Base-by-base conservation (phyloP, 1,284 basidiomycete genomes). In the Pseudozyma tsukubaensis region DNA sequence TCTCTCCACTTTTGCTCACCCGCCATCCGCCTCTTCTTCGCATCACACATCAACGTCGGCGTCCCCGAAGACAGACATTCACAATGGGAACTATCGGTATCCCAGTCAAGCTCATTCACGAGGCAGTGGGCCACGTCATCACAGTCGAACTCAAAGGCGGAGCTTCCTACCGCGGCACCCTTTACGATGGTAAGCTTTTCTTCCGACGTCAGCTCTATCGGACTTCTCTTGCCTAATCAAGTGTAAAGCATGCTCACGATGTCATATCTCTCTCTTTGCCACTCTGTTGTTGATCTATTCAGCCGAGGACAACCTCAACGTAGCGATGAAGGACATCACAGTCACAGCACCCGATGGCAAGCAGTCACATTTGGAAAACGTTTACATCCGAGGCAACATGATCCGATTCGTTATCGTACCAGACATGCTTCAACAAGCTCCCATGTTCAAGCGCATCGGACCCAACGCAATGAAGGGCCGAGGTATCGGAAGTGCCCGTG, bases 241-340 rank as follows among this genome's bases (percentile, higher is more conserved):
- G 29, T 36, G 35, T 18, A 24, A 29, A 16, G 21, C n/a, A 34
- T 29, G 18, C 34, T 34, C 5, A 37, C n/a, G 5, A 50, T 35
- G 29, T 43, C 42, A n/a, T 45, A 9, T 16, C 39, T 16, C 13
- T 43, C n/a, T 2, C 21, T 3, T 35, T 18, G 14, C 50, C 35
- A 36, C 37, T 44, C 14, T 40, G 6, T 14, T 19, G 14, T 1
- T 21, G 34, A 3, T 12, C 7, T 7, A 12, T 14, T 32, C 72
- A 99, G 97, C 97, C 76, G 97, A 99, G 86, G 97, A 99, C 85
- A 97, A 96, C 83, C 88, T 99, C 54, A 99, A 99, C 87, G 94
- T 99, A 83, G 94, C 95, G 1, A 86, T 99, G 78, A 94, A 91
- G 85, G 94, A 98, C 73, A 97, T 99, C 83, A 98, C 96, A 21